Percentiles rank a stretch among this genome's conserved stretches.
Evolutionary conservation across 352 stramenopile genomes (phyloP).

Genomic region (Phytophthora hibernalis): DNA sequence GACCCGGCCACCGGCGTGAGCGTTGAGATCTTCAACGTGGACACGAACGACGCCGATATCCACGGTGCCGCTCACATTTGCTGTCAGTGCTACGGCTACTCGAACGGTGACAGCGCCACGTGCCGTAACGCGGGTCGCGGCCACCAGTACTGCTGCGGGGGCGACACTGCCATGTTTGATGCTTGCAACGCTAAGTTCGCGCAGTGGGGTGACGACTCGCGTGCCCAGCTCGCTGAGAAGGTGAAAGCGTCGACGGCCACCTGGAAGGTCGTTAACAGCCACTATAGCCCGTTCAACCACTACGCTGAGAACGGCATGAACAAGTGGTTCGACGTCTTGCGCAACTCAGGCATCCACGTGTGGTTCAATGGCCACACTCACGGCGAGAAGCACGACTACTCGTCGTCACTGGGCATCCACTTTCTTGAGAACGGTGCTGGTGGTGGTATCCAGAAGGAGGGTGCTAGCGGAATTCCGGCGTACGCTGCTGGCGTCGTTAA

Average conservation of each 20-base stretch:
- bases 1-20: constrained; percentile 22
- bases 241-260: constrained; percentile 25
- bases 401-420: constrained; percentile 15
- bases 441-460: constrained; percentile 22
- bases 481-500: constrained; percentile 7
- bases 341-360: constrained; percentile 9
- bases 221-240: constrained; percentile 2
- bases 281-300: constrained; percentile 29
- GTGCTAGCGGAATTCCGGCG: constrained; percentile 13
- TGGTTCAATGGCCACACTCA: constrained; percentile 38
- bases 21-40: constrained; percentile 30
- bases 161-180: constrained; percentile 22
- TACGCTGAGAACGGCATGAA: constrained; percentile 22
- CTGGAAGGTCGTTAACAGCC: constrained; percentile 36
- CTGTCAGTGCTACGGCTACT: constrained; percentile 34
- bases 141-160: constrained; percentile 23
- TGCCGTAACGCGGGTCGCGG: constrained; percentile 16
- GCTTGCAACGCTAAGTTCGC: constrained; percentile 16
- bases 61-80: constrained; percentile 18
- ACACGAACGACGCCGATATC: constrained; percentile 25
- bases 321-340: constrained; percentile 26
- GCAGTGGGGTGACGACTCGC: constrained; percentile 20
- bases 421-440: constrained; percentile 31
- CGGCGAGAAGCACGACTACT: constrained; percentile 43
- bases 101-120: constrained; percentile 3